Evolutionary conservation across 192 early-diverging fungal genomes (phyloP).

Genomic region (Podila horticola): DNA sequence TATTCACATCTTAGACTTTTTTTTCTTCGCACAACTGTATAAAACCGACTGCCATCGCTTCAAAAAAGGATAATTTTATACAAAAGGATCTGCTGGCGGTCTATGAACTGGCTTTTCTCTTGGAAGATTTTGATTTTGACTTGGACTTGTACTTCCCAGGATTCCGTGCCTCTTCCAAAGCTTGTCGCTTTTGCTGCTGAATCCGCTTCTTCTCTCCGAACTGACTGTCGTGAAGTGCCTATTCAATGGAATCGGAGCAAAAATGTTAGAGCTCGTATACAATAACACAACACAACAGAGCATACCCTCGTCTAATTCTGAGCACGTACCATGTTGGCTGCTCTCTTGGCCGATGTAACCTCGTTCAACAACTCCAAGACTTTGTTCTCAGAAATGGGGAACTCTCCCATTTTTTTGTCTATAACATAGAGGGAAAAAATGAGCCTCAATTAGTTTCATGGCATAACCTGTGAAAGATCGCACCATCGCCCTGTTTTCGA

Average conservation of each 20-base stretch:
- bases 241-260: not conserved
- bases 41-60: not conserved
- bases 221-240: slow-evolving; percentile 62
- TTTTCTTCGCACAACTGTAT: not conserved
- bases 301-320: not conserved
- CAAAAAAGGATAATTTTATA: slow-evolving; percentile 4
- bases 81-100: not conserved
- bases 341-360: slow-evolving; percentile 88
- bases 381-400: slow-evolving; percentile 79
- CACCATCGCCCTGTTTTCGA: not conserved
- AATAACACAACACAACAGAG: not conserved
- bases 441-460: not conserved
- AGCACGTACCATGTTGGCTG: slow-evolving; percentile 80
- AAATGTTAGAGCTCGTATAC: not conserved
- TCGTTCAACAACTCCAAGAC: slow-evolving; percentile 88
- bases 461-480: not conserved
- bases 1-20: slow-evolving; percentile 1
- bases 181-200: slow-evolving; percentile 68
- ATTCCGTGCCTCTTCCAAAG: slow-evolving; percentile 32
- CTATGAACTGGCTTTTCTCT: slow-evolving; percentile 21
- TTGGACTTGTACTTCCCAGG: slow-evolving; percentile 4
- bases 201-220: slow-evolving; percentile 65
- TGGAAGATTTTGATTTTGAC: slow-evolving; percentile 19
- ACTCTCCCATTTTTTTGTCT: slow-evolving; percentile 87
- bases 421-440: not conserved